These are phyloP conservation scores for Platanthera guangdongensis DNA, from an alignment of 106 monocot genomes.

Conservation along the genomic window DNA sequence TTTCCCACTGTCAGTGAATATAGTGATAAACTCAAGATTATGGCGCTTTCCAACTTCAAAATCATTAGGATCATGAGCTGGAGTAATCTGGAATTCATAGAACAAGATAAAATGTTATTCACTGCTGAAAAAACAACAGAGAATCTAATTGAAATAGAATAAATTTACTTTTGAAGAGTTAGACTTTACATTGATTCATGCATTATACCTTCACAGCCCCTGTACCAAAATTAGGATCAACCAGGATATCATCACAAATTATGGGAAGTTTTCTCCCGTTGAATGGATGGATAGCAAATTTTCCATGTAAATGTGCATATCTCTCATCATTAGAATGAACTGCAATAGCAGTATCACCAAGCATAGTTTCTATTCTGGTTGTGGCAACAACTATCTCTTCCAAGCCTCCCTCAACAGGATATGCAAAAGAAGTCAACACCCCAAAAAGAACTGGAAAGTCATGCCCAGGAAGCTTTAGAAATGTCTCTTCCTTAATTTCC, in stretches of 20 bases:
- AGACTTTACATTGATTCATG: not conserved
- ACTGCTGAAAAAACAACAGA: not conserved
- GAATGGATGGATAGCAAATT: constrained; percentile 87
- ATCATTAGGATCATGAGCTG: constrained; percentile 96
- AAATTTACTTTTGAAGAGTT: not conserved
- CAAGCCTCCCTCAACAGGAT: constrained; percentile 71
- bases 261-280: constrained; percentile 80
- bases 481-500: constrained; percentile 77
- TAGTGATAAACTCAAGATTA: constrained; percentile 83
- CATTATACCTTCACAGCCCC: constrained; percentile 88
- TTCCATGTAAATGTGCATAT: constrained; percentile 81
- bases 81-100: constrained; percentile 68
- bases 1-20: constrained; percentile 92
- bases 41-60: constrained; percentile 91
- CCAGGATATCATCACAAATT: constrained; percentile 72
- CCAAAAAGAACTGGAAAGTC: constrained; percentile 66
- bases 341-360: constrained; percentile 97
- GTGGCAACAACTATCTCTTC: constrained; percentile 95
- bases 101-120: constrained; percentile 2
- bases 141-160: not conserved
- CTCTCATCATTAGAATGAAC: constrained; percentile 77
- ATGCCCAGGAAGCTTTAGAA: constrained; percentile 75
- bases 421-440: constrained; percentile 76
- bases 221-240: constrained; percentile 86
- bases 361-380: constrained; percentile 96